Evolutionary conservation across 495 filamentous ascomycete species (phyloP).

Genomic region (Penicillium chermesinum): DNA sequence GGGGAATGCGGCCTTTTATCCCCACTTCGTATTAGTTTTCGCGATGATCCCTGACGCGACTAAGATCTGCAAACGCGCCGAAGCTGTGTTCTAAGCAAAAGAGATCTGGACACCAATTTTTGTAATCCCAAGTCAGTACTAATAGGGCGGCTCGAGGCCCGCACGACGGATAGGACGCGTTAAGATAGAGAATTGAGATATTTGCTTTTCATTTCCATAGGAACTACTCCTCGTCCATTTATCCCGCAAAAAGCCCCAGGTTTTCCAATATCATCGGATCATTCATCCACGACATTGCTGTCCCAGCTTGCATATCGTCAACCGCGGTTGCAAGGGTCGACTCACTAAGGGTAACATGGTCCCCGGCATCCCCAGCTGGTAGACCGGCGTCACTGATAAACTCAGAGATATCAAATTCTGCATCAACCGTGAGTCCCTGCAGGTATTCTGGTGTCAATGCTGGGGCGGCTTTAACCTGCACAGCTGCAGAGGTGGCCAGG

Average conservation of each 20-base stretch:
- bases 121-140: too few species aligned
- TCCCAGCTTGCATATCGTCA: not conserved
- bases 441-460: conserved; percentile 10
- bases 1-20: too few species aligned
- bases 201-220: not conserved
- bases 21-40: too few species aligned
- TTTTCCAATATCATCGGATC: not conserved
- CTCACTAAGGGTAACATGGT: not conserved
- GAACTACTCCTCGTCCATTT: not conserved
- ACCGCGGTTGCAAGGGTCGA: not conserved
- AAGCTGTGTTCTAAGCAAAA: too few species aligned
- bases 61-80: too few species aligned
- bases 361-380: not conserved
- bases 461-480: conserved; percentile 4
- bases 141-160: too few species aligned
- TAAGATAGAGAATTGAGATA: not conserved
- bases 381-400: not conserved
- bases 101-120: too few species aligned
- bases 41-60: too few species aligned
- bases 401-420: not conserved
- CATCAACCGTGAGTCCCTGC: not conserved
- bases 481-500: not conserved
- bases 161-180: too few species aligned
- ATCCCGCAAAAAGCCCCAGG: not conserved
- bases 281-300: not conserved